Percentiles rank a stretch among this genome's conserved stretches.
phyloP scores from a whole-genome alignment of 129 eudicot genomes.

The Pseudognaphalium luteoalbum region DNA sequence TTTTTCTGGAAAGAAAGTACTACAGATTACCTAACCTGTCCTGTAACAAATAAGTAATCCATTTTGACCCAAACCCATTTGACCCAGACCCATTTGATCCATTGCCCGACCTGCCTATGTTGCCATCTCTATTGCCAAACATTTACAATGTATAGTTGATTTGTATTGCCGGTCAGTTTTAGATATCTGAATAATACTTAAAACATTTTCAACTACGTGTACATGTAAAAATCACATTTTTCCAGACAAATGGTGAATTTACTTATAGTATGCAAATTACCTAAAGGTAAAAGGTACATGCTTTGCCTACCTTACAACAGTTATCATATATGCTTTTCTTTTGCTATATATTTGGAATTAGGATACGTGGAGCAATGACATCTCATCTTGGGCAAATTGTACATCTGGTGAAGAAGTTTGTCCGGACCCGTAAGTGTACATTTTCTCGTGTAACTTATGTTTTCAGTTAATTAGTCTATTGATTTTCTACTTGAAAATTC shows the following conservation, averaged over 20 bases:
- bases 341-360: conserved; percentile 29
- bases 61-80: too few species aligned
- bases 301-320: neutral
- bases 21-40: too few species aligned
- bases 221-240: neutral
- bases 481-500: neutral
- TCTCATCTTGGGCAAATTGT: conserved; percentile 59
- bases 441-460: neutral
- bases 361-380: conserved; percentile 65
- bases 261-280: neutral
- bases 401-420: conserved; percentile 61
- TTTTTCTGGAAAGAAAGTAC: too few species aligned
- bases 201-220: neutral
- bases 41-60: too few species aligned
- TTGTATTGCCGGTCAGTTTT: neutral
- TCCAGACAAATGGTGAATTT: neutral
- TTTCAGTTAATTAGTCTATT: neutral
- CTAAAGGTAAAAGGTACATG: neutral
- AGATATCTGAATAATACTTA: neutral
- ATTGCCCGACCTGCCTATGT: too few species aligned
- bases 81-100: too few species aligned
- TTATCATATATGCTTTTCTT: neutral
- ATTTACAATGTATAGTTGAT: conserved; percentile 6
- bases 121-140: neutral
- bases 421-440: conserved; percentile 80